Percentiles rank a stretch among this genome's conserved stretches.
Conservation (phyloP, 78 protist genomes). For the Speleostelium caveatum region DNA sequence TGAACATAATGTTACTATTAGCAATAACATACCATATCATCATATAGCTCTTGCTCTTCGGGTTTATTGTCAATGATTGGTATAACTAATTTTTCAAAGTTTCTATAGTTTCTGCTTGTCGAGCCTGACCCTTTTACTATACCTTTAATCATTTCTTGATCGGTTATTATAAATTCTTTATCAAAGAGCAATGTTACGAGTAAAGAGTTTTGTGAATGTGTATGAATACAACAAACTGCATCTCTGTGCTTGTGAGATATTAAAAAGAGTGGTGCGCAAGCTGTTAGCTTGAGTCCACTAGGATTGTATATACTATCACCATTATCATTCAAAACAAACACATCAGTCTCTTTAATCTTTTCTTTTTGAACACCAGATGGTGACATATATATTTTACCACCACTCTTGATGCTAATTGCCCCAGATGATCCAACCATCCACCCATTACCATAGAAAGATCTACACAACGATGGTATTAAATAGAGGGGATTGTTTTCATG, state of each 20-base stretch:
- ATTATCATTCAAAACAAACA: conserved; percentile 83
- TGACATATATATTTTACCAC: conserved; percentile 88
- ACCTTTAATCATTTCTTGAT: conserved; percentile 96
- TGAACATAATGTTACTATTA: neutral
- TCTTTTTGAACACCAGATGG: conserved; percentile 97
- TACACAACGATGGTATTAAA: conserved; percentile 88
- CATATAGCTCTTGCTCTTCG: conserved; percentile 76
- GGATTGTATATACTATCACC: conserved; percentile 65
- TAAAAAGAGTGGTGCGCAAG: conserved; percentile 92
- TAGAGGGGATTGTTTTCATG: conserved; percentile 45
- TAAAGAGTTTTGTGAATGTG: conserved; percentile 89
- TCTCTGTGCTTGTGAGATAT: conserved; percentile 75
- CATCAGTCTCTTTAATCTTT: conserved; percentile 83
- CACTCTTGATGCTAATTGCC: conserved; percentile 75
- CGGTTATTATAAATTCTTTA: conserved; percentile 89
- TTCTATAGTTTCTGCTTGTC: conserved; percentile 41
- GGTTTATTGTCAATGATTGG: conserved; percentile 97
- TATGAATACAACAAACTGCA: conserved; percentile 95
- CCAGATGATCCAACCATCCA: conserved; percentile 93
- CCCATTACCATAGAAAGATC: conserved; percentile 81
- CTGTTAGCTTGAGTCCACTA: conserved; percentile 48
- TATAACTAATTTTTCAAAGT: conserved; percentile 84
- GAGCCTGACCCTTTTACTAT: conserved; percentile 46
- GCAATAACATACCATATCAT: conserved; percentile 60
- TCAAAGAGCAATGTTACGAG: conserved; percentile 87